Evolutionary conservation across 306 rosid species (phyloP).

Genomic region (Hylodesmum podocarpum): DNA sequence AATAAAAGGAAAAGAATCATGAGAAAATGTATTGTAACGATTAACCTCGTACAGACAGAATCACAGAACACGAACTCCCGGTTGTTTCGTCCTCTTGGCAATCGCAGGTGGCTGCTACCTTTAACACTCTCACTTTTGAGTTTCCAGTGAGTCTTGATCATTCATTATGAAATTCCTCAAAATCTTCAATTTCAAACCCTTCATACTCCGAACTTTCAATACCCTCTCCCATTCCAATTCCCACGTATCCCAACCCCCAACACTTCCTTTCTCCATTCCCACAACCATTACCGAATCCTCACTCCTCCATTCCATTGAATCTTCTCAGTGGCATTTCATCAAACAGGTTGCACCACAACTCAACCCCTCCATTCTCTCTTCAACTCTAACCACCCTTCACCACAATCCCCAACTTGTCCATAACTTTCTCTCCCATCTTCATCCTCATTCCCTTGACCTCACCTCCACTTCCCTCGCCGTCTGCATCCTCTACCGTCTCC

Average conservation of each 20-base stretch:
- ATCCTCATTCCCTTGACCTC: slow-evolving; percentile 41
- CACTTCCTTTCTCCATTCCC: slow-evolving; percentile 5
- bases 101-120: too few relatives aligned
- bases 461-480: slow-evolving; percentile 52
- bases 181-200: slow-evolving; percentile 5
- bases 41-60: too few relatives aligned
- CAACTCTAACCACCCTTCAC: slow-evolving; percentile 49
- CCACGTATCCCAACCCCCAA: slow-evolving; percentile 18
- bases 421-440: slow-evolving; percentile 44
- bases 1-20: too few relatives aligned
- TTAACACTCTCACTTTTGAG: not conserved
- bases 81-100: too few relatives aligned
- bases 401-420: slow-evolving; percentile 49
- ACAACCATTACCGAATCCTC: slow-evolving; percentile 26
- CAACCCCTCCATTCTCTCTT: slow-evolving; percentile 50
- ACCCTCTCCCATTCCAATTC: not conserved
- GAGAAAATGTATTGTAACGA: too few relatives aligned
- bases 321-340: slow-evolving; percentile 91
- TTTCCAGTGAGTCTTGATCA: not conserved
- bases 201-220: slow-evolving; percentile 12
- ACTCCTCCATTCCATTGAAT: slow-evolving; percentile 40
- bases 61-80: too few relatives aligned
- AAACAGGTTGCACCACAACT: slow-evolving; percentile 51
- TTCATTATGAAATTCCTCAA: slow-evolving; percentile 31
- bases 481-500: slow-evolving; percentile 51